Conservation (phyloP, 768 basidiomycete species). For the Sarcomyxa edulis region DNA sequence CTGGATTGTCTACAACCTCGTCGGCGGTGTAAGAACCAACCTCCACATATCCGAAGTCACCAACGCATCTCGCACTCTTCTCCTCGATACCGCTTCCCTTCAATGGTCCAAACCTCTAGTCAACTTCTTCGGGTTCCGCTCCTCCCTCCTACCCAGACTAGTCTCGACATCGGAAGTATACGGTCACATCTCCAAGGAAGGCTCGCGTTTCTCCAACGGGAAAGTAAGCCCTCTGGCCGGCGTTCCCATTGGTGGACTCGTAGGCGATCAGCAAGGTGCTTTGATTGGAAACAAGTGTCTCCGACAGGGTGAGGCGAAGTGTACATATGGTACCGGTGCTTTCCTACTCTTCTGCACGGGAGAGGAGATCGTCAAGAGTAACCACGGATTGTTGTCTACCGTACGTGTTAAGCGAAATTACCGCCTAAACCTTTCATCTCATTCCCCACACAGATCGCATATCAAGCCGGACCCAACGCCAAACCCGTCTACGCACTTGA, state of each 20-base stretch:
- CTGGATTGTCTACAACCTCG: constrained; percentile 90
- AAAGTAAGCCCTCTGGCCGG: constrained; percentile 70
- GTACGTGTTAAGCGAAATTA: constrained; percentile 46
- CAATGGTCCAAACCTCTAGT: constrained; percentile 81
- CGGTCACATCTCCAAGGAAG: constrained; percentile 63
- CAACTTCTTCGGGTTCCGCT: constrained; percentile 79
- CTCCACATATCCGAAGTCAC: constrained; percentile 90
- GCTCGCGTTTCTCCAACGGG: too few relatives aligned
- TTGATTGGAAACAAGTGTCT: constrained; percentile 96
- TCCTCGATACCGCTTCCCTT: constrained; percentile 78
- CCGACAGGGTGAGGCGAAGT: constrained; percentile 88
- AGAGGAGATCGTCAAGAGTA: constrained; percentile 75
- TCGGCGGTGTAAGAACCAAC: constrained; percentile 65
- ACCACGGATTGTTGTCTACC: constrained; percentile 85
- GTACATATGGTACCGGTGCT: constrained; percentile 96
- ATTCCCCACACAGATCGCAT: constrained; percentile 62
- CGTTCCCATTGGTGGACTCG: constrained; percentile 84
- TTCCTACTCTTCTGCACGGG: constrained; percentile 97
- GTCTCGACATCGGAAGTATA: constrained; percentile 93
- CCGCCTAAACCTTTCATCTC: constrained; percentile 9
- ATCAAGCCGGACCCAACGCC: constrained; percentile 73
- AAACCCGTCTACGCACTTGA: constrained; percentile 92
- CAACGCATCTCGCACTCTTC: constrained; percentile 94
- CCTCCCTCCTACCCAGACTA: constrained; percentile 77
- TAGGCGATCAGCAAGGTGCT: constrained; percentile 98